phyloP scores from a whole-genome alignment of 1,139 yeast species.

The Taphrina flavorubra region DNA sequence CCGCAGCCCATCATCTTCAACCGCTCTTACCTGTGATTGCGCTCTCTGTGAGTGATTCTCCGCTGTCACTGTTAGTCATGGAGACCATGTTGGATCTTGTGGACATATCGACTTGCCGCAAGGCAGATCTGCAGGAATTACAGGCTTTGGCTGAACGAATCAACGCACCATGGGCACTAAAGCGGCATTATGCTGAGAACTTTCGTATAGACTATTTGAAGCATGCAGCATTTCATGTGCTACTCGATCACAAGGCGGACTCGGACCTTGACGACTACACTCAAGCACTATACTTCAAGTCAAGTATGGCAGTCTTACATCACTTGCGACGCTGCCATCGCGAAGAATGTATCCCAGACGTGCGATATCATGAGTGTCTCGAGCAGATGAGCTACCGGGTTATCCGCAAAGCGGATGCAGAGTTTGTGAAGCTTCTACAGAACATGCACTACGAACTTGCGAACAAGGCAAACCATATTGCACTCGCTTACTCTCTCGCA shows the following conservation, averaged over 20 bases:
- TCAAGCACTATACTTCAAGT: constrained; percentile 9
- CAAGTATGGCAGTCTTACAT: not conserved
- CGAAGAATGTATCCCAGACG: not conserved
- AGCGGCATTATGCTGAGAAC: constrained; percentile 4
- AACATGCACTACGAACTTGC: not conserved
- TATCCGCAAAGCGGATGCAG: not conserved
- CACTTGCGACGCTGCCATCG: not conserved
- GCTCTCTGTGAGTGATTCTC: constrained; percentile 5
- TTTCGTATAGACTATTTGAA: not conserved
- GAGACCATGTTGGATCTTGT: constrained; percentile 7
- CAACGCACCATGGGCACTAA: constrained; percentile 17
- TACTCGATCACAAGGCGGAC: not conserved
- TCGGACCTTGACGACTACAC: constrained; percentile 17
- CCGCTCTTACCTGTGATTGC: constrained; percentile 34
- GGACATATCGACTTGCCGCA: constrained; percentile 19
- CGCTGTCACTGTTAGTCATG: constrained; percentile 12
- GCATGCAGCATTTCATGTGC: not conserved
- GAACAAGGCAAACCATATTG: not conserved
- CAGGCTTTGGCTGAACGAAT: constrained; percentile 12
- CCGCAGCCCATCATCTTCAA: constrained; percentile 5
- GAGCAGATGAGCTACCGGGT: constrained; percentile 10
- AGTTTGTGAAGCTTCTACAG: not conserved
- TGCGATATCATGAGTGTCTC: not conserved
- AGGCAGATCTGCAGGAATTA: constrained; percentile 19
- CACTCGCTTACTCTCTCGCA: constrained; percentile 9